Base-by-base conservation (phyloP, 208 protist species). In the Acanthamoeba comandoni region DNA sequence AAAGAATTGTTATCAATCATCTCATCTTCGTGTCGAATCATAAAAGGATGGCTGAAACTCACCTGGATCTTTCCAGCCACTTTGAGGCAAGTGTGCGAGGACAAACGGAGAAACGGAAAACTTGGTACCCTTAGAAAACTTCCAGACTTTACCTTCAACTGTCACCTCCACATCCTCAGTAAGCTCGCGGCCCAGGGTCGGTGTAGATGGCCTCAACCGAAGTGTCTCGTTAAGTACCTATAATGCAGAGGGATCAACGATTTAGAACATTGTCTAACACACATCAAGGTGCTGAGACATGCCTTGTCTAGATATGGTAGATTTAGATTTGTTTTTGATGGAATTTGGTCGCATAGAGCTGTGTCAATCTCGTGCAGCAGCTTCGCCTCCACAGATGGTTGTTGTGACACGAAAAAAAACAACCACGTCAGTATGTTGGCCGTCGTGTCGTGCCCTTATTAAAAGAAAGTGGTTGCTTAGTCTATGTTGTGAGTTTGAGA, bases 211-310 rank as follows among this genome's bases (percentile, higher is more conserved):
- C 70, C 70, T 43, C 70, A 80, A 60, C n/a, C 70, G 70, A n/a
- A 80, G 48, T 22, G 70, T 80, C 48, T 80, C 70, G 19, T n/a
- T 80, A 22, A 80, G 51, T 12, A 52, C 70, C 70, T 80, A n/a
- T 7, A 80, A 48, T 11, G 15, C 26, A 22, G 9, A 77, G n/a
- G 19, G 2, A 48, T 15, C 9, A 24, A 13, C 65, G 65, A 4
- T 9, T 13, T 4, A 22, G 22, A 55, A 11, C 13, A 35, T 11
- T 15, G 69, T 4, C 69, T 55, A 17, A 15, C 29, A 17, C 26
- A 15, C 31, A 77, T 73, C 65, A 26, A 17, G 39, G 69, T 49
- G 11, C 39, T 22, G 39, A 17, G n/a, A 19, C 43, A 15, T 22
- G 31, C 70, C 70, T 80, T 51, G 48, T 80, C 70, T n/a, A 80